Evolutionary conservation across 1,284 basidiomycete species (phyloP), one percentile per base, ranked within the genome.

Genomic region (Microbotryum lychnidis-dioicae): DNA sequence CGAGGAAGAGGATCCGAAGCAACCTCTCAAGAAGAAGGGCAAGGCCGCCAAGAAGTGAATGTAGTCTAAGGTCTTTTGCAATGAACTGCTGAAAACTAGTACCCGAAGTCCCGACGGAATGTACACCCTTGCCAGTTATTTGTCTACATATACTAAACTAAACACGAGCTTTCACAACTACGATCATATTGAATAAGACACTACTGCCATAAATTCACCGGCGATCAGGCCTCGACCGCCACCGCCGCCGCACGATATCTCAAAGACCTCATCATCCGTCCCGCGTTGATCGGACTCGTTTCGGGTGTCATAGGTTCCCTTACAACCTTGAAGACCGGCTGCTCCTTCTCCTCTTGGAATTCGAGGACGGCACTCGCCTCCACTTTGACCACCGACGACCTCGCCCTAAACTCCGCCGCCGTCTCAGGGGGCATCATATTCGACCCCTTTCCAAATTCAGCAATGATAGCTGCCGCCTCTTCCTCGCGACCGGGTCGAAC

Each of bases 11-110:
- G 48, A 42, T 8, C 21, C 42, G 23, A 48, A 59, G 47, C 51
- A 50, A 2, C 64, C 64, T 23, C 49, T 61, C 6, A 54, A 50
- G 31, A 66, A 66, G 56, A 63, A 61, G 58, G 53, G 48, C 1
- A 66, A 66, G 64, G 60, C 50, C 6, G 25, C 46, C 42, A 58
- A 53, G 51, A 29, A 53, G 51, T 44, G 12, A 50, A 44, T 37
- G 6, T 50, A 45, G 27, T 53, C 51, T 4, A 53, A 6, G n/a
- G 9, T 6, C n/a, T 4, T 20, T 21, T 45, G 53, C 45, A 51
- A 2, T 6, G 48, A 21, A 50, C 12, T 50, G 10, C 48, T 21
- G 44, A 33, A 14, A 9, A 6, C 48, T 50, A 10, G 31, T 31
- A 50, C 33, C 45, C 48, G 3, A 2, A 16, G 3, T 9, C 20